Percentiles rank a stretch among this genome's conserved stretches.
Evolutionary conservation across 2,329 filamentous ascomycete species (phyloP).

Genomic region (Xenosphaeropsis pyriputrescens): DNA sequence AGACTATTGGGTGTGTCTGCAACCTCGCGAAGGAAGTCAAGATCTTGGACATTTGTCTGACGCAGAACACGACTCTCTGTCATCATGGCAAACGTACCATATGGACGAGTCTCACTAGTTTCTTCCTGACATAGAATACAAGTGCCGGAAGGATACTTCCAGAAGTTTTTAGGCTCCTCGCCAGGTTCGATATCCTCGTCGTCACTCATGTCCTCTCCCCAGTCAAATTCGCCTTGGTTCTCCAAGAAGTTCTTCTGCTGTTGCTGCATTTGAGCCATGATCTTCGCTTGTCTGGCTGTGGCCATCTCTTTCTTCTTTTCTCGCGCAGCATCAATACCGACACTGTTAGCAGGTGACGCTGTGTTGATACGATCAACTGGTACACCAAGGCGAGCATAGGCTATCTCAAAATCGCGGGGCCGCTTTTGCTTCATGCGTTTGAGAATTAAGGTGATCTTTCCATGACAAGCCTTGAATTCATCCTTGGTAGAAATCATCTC

Average conservation of each 20-base stretch:
- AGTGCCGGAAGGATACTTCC: constrained; percentile 84
- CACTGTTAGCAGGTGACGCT: constrained; percentile 59
- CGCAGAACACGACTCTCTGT: constrained; percentile 76
- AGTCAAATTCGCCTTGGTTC: constrained; percentile 75
- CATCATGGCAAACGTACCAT: constrained; percentile 85
- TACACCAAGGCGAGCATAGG: constrained; percentile 48
- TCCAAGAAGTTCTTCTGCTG: constrained; percentile 93
- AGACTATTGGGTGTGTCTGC: constrained; percentile 65
- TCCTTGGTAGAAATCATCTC: constrained; percentile 49
- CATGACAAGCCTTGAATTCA: constrained; percentile 67
- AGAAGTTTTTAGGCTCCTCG: constrained; percentile 58
- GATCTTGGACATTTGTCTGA: constrained; percentile 70
- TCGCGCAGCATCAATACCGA: constrained; percentile 48
- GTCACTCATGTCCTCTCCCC: constrained; percentile 58
- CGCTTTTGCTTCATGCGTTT: constrained; percentile 75
- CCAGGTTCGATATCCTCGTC: constrained; percentile 41
- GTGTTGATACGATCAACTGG: constrained; percentile 69
- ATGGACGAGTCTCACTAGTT: constrained; percentile 74
- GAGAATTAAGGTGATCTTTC: constrained; percentile 73
- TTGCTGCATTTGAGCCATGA: constrained; percentile 97
- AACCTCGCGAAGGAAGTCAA: constrained; percentile 74
- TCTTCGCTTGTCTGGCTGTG: constrained; percentile 73
- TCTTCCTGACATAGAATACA: constrained; percentile 97
- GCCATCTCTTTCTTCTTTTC: constrained; percentile 86
- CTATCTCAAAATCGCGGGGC: constrained; percentile 55